Percentiles rank a stretch among this genome's conserved stretches.
phyloP scores from a whole-genome alignment of 345 rosid genomes.

The Populus pruinosa region DNA sequence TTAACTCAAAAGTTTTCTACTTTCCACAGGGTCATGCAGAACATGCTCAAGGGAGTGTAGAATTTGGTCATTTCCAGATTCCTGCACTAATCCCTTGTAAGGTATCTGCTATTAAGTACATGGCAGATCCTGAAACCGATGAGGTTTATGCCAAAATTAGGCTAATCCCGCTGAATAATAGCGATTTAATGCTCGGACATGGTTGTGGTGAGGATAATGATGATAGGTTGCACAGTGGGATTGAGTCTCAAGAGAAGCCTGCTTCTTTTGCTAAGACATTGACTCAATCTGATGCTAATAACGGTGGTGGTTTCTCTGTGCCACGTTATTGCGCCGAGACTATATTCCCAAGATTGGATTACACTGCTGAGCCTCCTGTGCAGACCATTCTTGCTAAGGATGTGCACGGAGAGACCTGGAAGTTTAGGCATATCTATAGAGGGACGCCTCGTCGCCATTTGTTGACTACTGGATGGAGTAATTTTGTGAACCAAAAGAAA shows the following conservation, averaged over 20 bases:
- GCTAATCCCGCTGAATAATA: constrained; percentile 47
- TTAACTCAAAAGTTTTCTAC: constrained; percentile 69
- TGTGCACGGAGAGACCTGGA: constrained; percentile 87
- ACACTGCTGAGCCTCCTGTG: constrained; percentile 86
- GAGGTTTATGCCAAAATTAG: constrained; percentile 79
- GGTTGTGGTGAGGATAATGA: constrained; percentile 30
- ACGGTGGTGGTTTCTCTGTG: constrained; percentile 98
- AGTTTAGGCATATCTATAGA: constrained; percentile 90
- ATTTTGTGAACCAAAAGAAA: constrained; percentile 94
- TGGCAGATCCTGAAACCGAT: constrained; percentile 88
- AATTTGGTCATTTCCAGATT: constrained; percentile 43
- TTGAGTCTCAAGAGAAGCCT: constrained; percentile 55
- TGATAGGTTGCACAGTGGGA: constrained; percentile 30
- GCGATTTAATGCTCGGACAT: constrained; percentile 27
- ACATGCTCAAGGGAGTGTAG: constrained; percentile 62
- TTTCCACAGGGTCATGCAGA: constrained; percentile 98
- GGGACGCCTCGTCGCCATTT: constrained; percentile 96
- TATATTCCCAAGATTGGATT: constrained; percentile 82
- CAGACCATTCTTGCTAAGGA: constrained; percentile 91
- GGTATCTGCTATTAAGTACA: constrained; percentile 58
- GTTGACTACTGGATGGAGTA: constrained; percentile 97
- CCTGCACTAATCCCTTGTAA: constrained; percentile 61
- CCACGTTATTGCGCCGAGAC: constrained; percentile 99
- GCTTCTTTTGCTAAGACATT: constrained; percentile 91
- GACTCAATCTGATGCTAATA: constrained; percentile 96